Base-by-base conservation (phyloP, 2,329 filamentous ascomycete genomes). In the Epichloe gansuensis region DNA sequence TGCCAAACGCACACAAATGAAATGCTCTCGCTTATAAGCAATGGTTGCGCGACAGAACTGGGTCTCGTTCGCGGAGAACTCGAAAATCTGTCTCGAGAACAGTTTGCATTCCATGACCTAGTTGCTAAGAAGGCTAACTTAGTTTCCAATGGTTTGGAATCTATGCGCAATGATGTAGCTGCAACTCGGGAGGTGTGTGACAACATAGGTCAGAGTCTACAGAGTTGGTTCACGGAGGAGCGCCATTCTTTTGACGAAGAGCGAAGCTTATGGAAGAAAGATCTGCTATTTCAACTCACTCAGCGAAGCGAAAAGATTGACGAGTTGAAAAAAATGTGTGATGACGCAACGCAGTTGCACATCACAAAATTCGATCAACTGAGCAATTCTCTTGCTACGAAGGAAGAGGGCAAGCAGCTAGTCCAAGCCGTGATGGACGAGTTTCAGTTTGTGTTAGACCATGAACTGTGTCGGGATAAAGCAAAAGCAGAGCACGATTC, bases 401-500 rank as follows among this genome's bases (percentile, higher is more conserved):
- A 49, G 15, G 43, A 47, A 27, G 53, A 54, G n/a, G 50, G 31
- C 21, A 47, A 59, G 31, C 41, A 53, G 6, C 39, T 56, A n/a
- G 17, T 66, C 2, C 56, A 57, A 15, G 31, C 35, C 5, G 46
- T 58, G 27, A 50, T 60, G 12, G 42, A 51, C 1, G 56, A 57
- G 5, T 55, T 67, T 51, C 56, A 50, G 23, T 40, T 39, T 5
- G 49, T 52, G 8, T 52, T 68, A 15, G 55, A 62, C 12, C 38
- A 58, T 27, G 57, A 58, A 1, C 55, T 67, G 41, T 51, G 54
- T 8, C 50, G 56, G 42, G 60, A 60, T 39, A 60, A 47, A 46
- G 50, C 49, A 23, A 56, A 53, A 17, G 58, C 57, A 5, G 57
- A 61, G 8, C 39, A 52, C 12, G 34, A 53, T 9, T 43, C 58